Evolutionary conservation across 2,329 filamentous ascomycete genomes (phyloP).

Genomic region (Aotearoamyces nothofagi): DNA sequence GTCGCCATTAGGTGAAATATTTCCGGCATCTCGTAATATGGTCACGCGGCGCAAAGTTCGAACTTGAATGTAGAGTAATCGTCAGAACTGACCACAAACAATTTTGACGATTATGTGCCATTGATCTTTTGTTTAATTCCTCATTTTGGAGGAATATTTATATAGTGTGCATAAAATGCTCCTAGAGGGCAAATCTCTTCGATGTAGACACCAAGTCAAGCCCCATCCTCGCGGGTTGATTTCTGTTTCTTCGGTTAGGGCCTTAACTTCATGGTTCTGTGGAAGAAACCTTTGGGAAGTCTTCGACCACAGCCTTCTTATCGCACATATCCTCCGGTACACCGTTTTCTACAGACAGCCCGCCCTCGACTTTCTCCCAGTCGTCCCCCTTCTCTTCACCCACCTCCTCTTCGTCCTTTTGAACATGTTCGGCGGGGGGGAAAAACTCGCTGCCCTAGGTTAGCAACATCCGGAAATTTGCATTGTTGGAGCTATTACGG

Average conservation of each 20-base stretch:
- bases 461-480: constrained; percentile 2
- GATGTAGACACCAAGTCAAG: too few relatives aligned
- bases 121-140: too few relatives aligned
- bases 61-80: too few relatives aligned
- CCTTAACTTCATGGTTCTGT: constrained; percentile 19
- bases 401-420: constrained; percentile 10
- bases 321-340: constrained; percentile 5
- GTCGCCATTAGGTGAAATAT: too few relatives aligned
- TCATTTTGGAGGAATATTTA: too few relatives aligned
- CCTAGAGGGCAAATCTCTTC: too few relatives aligned
- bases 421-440: constrained; percentile 26
- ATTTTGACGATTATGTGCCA: too few relatives aligned
- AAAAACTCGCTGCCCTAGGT: constrained; percentile 26
- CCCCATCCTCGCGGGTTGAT: constrained; percentile 8
- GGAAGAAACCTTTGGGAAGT: constrained; percentile 23
- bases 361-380: constrained; percentile 15
- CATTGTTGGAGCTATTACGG: constrained; percentile 46
- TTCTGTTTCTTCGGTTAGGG: constrained; percentile 22
- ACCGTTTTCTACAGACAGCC: constrained; percentile 13
- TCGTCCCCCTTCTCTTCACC: constrained; percentile 14
- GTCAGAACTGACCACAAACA: too few relatives aligned
- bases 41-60: too few relatives aligned
- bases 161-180: too few relatives aligned
- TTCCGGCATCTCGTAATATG: too few relatives aligned
- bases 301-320: constrained; percentile 12